A percentile compares a stretch with the other conserved stretches of the same genome.
Evolutionary conservation across 2,329 filamentous ascomycete species (phyloP).

Genomic region (Pseudogymnoascus sp.): DNA sequence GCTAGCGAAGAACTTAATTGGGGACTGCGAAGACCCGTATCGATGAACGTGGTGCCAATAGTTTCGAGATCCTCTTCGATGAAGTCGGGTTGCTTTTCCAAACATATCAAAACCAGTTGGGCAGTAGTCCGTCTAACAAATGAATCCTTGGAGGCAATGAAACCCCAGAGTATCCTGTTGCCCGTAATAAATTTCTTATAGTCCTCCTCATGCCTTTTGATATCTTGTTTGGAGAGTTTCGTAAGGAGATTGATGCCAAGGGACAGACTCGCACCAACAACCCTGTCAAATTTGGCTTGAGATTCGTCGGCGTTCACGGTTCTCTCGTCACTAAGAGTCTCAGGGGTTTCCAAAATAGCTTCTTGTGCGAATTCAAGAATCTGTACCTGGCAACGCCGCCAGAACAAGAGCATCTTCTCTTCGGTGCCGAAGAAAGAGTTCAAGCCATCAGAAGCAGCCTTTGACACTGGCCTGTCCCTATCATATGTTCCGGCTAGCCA

Average conservation of each 20-base stretch:
- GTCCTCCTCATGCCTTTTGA: slow-evolving; percentile 48
- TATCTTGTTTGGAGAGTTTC: slow-evolving; percentile 40
- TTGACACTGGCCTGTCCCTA: slow-evolving; percentile 65
- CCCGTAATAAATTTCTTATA: slow-evolving; percentile 61
- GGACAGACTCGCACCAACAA: slow-evolving; percentile 49
- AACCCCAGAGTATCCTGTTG: slow-evolving; percentile 53
- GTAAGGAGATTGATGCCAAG: slow-evolving; percentile 46
- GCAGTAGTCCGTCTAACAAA: slow-evolving; percentile 43
- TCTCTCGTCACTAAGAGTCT: slow-evolving; percentile 82
- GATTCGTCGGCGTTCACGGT: slow-evolving; percentile 78
- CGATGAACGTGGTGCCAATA: slow-evolving; percentile 54
- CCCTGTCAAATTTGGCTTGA: slow-evolving; percentile 74
- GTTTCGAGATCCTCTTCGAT: slow-evolving; percentile 41
- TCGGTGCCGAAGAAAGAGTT: slow-evolving; percentile 66
- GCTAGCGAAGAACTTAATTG: slow-evolving; percentile 69
- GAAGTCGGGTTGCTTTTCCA: slow-evolving; percentile 38
- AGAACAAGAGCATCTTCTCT: slow-evolving; percentile 69
- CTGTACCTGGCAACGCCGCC: slow-evolving; percentile 69
- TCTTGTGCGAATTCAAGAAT: slow-evolving; percentile 77
- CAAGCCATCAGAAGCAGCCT: slow-evolving; percentile 70
- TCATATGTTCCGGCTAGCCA: slow-evolving; percentile 91
- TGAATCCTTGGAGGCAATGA: slow-evolving; percentile 53
- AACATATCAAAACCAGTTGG: slow-evolving; percentile 41
- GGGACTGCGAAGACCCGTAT: slow-evolving; percentile 61
- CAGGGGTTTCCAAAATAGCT: slow-evolving; percentile 69